These are phyloP conservation scores for Schizochytrium sp. DNA, from an alignment of 108 stramenopile species.

Conservation along the genomic window DNA sequence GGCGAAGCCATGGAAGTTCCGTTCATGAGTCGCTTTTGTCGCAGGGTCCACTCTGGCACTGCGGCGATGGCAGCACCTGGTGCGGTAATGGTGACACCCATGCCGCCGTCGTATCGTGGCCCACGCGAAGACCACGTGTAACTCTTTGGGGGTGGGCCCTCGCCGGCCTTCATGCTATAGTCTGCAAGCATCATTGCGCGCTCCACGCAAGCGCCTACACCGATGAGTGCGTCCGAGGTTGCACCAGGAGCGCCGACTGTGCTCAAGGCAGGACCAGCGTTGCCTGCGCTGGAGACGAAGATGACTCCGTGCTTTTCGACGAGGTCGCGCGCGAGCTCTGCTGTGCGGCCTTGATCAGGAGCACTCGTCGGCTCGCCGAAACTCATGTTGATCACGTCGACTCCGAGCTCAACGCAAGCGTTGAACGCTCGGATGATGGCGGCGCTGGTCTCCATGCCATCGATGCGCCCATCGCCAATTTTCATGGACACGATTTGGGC, in stretches of 20 bases:
- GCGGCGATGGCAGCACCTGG: constrained; percentile 81
- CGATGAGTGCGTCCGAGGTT: constrained; percentile 48
- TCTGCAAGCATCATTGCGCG: constrained; percentile 57
- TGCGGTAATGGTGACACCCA: constrained; percentile 64
- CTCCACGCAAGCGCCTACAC: constrained; percentile 72
- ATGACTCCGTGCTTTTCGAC: constrained; percentile 62
- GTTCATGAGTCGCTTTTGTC: constrained; percentile 69
- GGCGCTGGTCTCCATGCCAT: constrained; percentile 75
- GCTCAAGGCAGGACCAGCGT: constrained; percentile 76
- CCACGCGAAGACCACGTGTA: constrained; percentile 77
- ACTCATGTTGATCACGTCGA: constrained; percentile 74
- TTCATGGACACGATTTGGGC: constrained; percentile 71
- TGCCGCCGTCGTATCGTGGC: constrained; percentile 67
- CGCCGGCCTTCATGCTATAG: constrained; percentile 43
- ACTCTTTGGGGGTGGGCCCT: background rate
- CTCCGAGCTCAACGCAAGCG: constrained; percentile 57
- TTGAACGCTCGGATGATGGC: constrained; percentile 66
- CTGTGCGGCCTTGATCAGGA: constrained; percentile 58
- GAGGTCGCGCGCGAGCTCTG: constrained; percentile 56
- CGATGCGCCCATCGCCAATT: constrained; percentile 77
- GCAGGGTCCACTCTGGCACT: constrained; percentile 69
- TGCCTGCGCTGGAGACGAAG: constrained; percentile 70
- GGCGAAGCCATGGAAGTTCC: constrained; percentile 68
- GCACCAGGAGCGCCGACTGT: constrained; percentile 77
- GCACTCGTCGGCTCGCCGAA: constrained; percentile 68